Conservation (phyloP, 257 asterid genomes). For the Galeopsis tetrahit region DNA sequence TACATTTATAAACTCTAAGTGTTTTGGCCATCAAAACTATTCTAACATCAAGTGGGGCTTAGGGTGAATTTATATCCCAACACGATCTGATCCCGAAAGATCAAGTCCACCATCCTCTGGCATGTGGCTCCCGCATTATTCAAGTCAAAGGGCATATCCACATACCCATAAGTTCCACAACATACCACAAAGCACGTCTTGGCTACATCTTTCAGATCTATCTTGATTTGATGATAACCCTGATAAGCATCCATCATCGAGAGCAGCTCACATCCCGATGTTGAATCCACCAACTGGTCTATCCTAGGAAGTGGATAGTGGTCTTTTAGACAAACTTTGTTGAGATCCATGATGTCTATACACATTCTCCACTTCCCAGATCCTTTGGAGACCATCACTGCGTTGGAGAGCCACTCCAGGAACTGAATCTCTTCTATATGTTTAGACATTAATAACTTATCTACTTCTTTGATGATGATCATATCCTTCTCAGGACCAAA, state of each 20-base stretch:
- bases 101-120: background rate
- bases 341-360: background rate
- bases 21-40: too few species aligned
- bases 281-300: background rate
- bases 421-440: background rate
- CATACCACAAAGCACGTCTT: background rate
- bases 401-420: background rate
- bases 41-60: too few species aligned
- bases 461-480: background rate
- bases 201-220: background rate
- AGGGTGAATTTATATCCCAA: too few species aligned
- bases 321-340: background rate
- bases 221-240: background rate
- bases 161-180: background rate
- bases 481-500: background rate
- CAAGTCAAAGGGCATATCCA: background rate
- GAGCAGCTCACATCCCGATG: background rate
- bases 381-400: background rate
- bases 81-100: background rate
- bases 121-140: background rate
- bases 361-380: background rate
- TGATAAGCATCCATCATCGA: background rate
- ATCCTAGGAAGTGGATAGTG: background rate
- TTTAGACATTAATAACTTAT: background rate
- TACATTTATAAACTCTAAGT: too few species aligned